Evolutionary conservation across 202 grass and related monocot genomes (phyloP).

Genomic region (Saccharum hybrid): DNA sequence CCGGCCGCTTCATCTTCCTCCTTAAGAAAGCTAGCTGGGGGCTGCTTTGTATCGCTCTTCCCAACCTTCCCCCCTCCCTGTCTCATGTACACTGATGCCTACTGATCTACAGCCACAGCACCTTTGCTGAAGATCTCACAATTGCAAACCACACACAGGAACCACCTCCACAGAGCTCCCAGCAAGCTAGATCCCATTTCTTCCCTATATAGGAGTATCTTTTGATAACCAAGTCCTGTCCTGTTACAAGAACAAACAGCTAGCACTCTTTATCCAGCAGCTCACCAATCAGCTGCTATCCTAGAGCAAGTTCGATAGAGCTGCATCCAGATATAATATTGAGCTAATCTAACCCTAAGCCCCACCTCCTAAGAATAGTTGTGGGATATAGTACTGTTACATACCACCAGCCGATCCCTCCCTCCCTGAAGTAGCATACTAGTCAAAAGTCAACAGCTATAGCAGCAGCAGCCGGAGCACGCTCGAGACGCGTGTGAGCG

Average conservation of each 20-base stretch:
- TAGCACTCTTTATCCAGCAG: not conserved
- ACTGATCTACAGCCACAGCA: conserved; percentile 19
- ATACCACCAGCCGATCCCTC: conserved; percentile 27
- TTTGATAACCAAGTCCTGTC: conserved; percentile 16
- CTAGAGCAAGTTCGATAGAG: conserved; percentile 29
- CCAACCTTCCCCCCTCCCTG: conserved; percentile 21
- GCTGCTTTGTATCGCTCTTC: conserved; percentile 23
- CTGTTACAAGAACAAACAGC: not conserved
- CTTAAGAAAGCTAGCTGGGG: conserved; percentile 57
- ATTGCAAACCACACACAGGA: conserved; percentile 18
- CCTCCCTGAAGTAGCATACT: conserved; percentile 45
- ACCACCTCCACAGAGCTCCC: not conserved
- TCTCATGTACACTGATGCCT: conserved; percentile 36
- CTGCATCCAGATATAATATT: conserved; percentile 44
- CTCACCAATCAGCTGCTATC: not conserved
- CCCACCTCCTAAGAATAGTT: conserved; percentile 36
- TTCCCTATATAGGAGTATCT: conserved; percentile 5
- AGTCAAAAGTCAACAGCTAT: conserved; percentile 61
- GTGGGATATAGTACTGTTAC: conserved; percentile 34
- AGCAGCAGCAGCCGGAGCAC: conserved; percentile 17
- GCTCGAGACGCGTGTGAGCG: conserved; percentile 16
- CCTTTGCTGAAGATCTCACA: conserved; percentile 37
- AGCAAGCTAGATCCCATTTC: conserved; percentile 10
- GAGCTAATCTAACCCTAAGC: conserved; percentile 43
- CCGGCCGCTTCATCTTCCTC: conserved; percentile 40